Evolutionary conservation across 352 stramenopile species (phyloP).

Genomic region (Phytophthora uliginosa): DNA sequence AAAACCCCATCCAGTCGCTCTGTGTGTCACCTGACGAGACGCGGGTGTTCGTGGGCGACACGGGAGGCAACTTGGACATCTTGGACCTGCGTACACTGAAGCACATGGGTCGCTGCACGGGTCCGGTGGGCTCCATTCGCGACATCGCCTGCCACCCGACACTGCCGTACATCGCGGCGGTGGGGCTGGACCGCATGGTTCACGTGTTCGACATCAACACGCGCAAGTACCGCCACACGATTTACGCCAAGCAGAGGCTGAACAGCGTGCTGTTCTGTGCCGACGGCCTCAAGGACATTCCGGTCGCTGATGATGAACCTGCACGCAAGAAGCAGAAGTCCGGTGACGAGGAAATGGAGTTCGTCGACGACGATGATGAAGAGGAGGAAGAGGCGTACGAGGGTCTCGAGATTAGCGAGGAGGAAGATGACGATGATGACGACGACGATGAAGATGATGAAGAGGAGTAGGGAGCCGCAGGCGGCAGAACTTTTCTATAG

Average conservation of each 20-base stretch:
- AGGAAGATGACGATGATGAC: conserved; percentile 63
- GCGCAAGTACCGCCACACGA: conserved; percentile 73
- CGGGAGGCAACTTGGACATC: conserved; percentile 90
- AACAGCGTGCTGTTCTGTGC: conserved; percentile 93
- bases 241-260: conserved; percentile 92
- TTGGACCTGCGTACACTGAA: conserved; percentile 92
- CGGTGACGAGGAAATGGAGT: conserved; percentile 47
- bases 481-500: conserved; percentile 21
- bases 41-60: conserved; percentile 88
- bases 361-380: conserved; percentile 61
- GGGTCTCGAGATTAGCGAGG: conserved; percentile 80
- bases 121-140: conserved; percentile 92
- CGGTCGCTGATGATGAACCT: conserved; percentile 38
- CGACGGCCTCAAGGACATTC: conserved; percentile 79
- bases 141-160: conserved; percentile 92
- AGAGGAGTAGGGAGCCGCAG: conserved; percentile 4
- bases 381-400: conserved; percentile 89
- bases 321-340: conserved; percentile 65
- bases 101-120: conserved; percentile 89
- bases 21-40: conserved; percentile 84
- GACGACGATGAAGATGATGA: conserved; percentile 66
- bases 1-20: conserved; percentile 79
- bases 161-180: conserved; percentile 90
- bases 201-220: conserved; percentile 93
- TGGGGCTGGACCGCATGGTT: conserved; percentile 96